These are phyloP conservation scores for Phytophthora kernoviae DNA, from an alignment of 352 stramenopile species.

Conservation along the genomic window DNA sequence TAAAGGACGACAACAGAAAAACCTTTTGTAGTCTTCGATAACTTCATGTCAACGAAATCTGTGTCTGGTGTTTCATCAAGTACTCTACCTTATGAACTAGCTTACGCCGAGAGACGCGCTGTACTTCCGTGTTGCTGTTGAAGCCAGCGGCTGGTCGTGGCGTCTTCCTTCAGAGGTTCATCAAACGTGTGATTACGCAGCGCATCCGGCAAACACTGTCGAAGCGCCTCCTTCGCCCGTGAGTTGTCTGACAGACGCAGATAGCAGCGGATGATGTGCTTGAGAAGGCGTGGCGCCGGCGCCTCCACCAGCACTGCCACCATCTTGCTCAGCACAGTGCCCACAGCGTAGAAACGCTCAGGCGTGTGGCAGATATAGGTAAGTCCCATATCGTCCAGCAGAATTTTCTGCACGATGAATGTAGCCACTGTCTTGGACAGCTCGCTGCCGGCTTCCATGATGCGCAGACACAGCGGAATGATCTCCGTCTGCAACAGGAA, in stretches of 20 bases:
- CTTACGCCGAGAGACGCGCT: conserved; percentile 38
- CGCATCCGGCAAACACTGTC: conserved; percentile 94
- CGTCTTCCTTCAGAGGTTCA: conserved; percentile 94
- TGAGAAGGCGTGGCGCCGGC: conserved; percentile 95
- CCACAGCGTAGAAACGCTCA: conserved; percentile 91
- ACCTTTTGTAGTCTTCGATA: conserved; percentile 19
- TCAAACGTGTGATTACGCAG: conserved; percentile 97
- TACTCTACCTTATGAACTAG: not conserved
- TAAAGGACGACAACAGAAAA: not conserved
- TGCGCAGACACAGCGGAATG: conserved; percentile 98
- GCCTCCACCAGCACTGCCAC: conserved; percentile 93
- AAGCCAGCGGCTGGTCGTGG: conserved; percentile 97
- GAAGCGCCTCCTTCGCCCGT: conserved; percentile 95
- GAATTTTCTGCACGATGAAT: conserved; percentile 99
- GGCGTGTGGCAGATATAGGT: conserved; percentile 99
- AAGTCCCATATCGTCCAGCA: conserved; percentile 98
- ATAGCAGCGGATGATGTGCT: conserved; percentile 99
- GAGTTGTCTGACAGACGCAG: conserved; percentile 92
- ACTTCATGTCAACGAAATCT: conserved; percentile 22
- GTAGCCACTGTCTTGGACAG: conserved; percentile 98
- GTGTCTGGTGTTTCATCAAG: conserved; percentile 15
- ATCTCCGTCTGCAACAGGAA: conserved; percentile 99
- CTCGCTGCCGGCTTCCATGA: conserved; percentile 99
- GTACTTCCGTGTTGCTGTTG: conserved; percentile 65
- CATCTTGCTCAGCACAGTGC: conserved; percentile 97